Evolutionary conservation across 2,329 filamentous ascomycete genomes (phyloP), one percentile per base, ranked within the genome.

Genomic region (Ophiostoma perfectum): DNA sequence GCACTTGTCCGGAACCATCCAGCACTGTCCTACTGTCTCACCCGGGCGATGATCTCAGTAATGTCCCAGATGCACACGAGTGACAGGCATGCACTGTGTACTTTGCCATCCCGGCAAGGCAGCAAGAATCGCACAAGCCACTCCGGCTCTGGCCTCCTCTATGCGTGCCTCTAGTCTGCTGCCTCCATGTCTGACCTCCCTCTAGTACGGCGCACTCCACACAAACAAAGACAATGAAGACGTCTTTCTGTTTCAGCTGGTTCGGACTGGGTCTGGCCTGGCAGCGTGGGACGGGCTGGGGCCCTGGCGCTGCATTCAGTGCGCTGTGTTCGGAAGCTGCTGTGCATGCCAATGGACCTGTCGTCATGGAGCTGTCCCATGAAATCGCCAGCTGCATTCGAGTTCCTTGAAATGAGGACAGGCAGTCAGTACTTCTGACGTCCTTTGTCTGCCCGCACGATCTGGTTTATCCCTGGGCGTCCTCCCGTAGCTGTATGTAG

Each of bases 341-440:
- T 55, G n/a, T 27, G 49, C 49, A 55, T 55, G 18, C 49, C 49
- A 55, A 36, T 55, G 49, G 45, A 14, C n/a, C n/a, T 55, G 49
- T 55, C 49, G n/a, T 55, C 49, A 55, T 55, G 7, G 45, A 16
- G 45, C 49, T 55, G 49, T 47, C 18, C 49, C 27, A 55, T 55
- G 49, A 55, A 55, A 55, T 55, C n/a, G 27, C 27, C 49, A 27
- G 27, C 49, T 27, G 49, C 49, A 55, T 9, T 5, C 49, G 49
- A 36, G n/a, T 55, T 55, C 49, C 49, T 55, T 55, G 49, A 27
- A 27, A 55, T 55, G 18, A n/a, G 18, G 27, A n/a, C 16, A 49
- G n/a, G n/a, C 49, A 36, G 49, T 11, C 49, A 55, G 49, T 55
- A 55, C 49, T 55, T 55, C 49, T 55, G 49, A 27, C 49, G 18